Base-by-base conservation (phyloP, 1,284 basidiomycete genomes). In the Sporisorium sorghi region DNA sequence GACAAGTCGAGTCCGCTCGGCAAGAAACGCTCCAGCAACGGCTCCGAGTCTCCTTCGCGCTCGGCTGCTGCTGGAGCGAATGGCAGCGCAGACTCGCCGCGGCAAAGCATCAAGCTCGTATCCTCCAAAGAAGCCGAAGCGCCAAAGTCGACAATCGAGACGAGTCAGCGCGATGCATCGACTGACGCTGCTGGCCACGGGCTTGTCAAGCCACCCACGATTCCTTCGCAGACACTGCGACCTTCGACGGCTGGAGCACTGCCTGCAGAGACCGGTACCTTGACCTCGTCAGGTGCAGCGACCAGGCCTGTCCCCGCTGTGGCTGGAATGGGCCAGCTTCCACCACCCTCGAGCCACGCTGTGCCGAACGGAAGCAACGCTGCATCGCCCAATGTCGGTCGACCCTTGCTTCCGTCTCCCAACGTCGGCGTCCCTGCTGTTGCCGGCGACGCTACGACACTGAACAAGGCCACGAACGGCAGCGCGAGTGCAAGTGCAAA, bases 21-120 rank as follows among this genome's bases (percentile, higher is more conserved):
- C 62, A 59, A 51, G 44, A 63, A 60, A 19, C 46, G 53, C 9
- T 21, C 66, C 9, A 67, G 63, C 53, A 53, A 58, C 26, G 58
- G 55, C 17, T 32, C 63, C 21, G 70, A 65, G 33, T 66, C 54
- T 23, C 61, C 66, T 2, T 47, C 55, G 14, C 51, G 64, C 24
- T 54, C 54, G 37, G 37, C 26, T 3, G 51, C 43, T 9, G 37
- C 35, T 11, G 50, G 62, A 21, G 26, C 52, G 3, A 21, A 15
- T 11, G 49, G 61, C 12, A 60, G 33, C 28, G 53, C 35, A 33
- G 67, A 60, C 8, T 65, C 71, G 11, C 55, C 71, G 2, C 60
- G 61, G 23, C 65, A 57, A n/a, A 61, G 49, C 52, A 64, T 69
- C 58, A 73, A 62, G 51, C 61, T 73, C 12, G 60, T 62, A 1